Evolutionary conservation across 2,329 filamentous ascomycete genomes (phyloP), one percentile per base, ranked within the genome.

Genomic region (Phoma sp.): DNA sequence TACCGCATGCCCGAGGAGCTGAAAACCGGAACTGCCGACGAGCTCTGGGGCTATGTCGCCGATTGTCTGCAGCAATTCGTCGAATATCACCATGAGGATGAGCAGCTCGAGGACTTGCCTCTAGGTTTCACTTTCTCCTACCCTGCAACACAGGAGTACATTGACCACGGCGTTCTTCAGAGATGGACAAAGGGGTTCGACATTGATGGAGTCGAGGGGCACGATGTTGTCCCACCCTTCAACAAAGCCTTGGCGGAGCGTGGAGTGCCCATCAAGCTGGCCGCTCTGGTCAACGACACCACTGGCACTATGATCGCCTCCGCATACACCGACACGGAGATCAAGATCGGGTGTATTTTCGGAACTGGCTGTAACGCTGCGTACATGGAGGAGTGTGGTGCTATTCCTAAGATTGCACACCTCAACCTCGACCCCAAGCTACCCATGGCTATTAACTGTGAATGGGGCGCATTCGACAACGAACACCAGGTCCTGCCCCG

Each of bases 121-220:
- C 85, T 98, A 8, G 94, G 93, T 70, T 97, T 98, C 80, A 98
- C 94, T 32, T 98, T 98, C 79, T 97, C 92, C 0, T 98, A 96
- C 74, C 94, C 94, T 2, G 93, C 92, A 13, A 94, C 91, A 0
- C 94, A 97, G 76, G 86, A 96, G 67, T 96, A 92, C 76, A 93
- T 98, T 68, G 92, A 98, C 65, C 91, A 96, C 74, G 94, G 94
- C 61, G 84, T 96, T 36, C 84, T 98, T 51, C 94, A 97, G 78
- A 87, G 92, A 64, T 98, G 94, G 94, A 98, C 94, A 64, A 97
- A 98, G 82, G 94, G 94, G 1, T 97, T 97, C 69, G 93, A 97
- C 70, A 96, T 98, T 72, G 84, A 87, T 38, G 93, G 92, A 24
- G 92, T 97, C 17, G 94, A 98, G 80, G 93, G 93, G 35, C 70